Evolutionary conservation across 2,329 filamentous ascomycete species (phyloP), one percentile per base, ranked within the genome.

Genomic region (Aureobasidium sp.): DNA sequence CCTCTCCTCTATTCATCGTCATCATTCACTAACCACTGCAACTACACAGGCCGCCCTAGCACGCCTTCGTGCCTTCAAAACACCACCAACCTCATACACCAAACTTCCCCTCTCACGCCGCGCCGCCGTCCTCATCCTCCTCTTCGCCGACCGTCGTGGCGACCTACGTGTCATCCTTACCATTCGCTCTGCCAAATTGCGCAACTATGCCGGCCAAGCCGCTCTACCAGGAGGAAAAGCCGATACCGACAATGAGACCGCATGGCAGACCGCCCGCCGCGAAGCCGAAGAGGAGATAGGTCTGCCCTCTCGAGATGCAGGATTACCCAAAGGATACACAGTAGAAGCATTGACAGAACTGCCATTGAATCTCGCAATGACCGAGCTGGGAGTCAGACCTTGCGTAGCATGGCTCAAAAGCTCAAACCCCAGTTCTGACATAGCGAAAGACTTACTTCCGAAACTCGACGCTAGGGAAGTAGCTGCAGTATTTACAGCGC

Each of bases 201-300:
- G 79, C 69, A 84, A 80, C 64, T 87, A 79, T 75, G 90, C 89
- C n/a, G 91, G 91, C 29, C 91, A 96, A 70, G 91, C 90, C 27
- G 91, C 91, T 37, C 85, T 96, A 59, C 91, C 91, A 0, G 91
- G 91, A 58, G 92, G 82, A 58, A 84, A 83, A 73, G 79, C 83
- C 59, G 84, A 86, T 65, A 73, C 74, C 0, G 68, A 79, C 9
- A 63, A 72, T 9, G 85, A 87, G 71, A 81, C 79, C 1, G 76
- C 79, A 75, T 90, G 90, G 74, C 83, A 92, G 70, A 95, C 92
- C 57, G 91, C 93, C 9, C 85, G 93, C 27, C 85, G 93, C 65
- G 93, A 97, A 79, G 92, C 93, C 1, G 89, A 83, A 73, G 93
- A 97, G 73, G 93, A 97, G 73, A 96, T 97, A 66, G 93, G 93